A percentile compares a stretch with the other conserved stretches of the same genome.
phyloP scores from a whole-genome alignment of 148 eudicot species.

The Spergularia marina region DNA sequence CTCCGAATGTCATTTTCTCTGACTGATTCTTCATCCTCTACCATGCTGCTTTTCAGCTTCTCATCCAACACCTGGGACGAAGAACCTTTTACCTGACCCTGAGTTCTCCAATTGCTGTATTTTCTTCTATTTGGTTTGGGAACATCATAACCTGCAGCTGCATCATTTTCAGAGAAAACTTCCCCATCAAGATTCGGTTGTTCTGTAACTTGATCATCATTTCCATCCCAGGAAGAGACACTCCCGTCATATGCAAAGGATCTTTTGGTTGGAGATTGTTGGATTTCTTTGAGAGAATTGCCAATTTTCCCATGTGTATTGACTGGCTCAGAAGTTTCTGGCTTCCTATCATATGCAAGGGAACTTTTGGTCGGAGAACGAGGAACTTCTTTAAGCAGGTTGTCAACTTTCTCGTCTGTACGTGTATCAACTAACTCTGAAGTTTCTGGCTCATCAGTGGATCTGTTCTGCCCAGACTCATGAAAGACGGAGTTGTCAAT shows the following conservation, averaged over 20 bases:
- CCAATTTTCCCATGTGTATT: constrained; percentile 23
- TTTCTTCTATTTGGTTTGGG: constrained; percentile 12
- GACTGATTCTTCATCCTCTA: constrained; percentile 24
- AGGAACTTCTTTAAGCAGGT: neutral
- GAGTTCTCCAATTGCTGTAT: constrained; percentile 25
- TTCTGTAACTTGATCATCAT: constrained; percentile 40
- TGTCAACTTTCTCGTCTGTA: neutral
- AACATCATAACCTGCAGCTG: constrained; percentile 22
- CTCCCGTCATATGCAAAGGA: constrained; percentile 58
- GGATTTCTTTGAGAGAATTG: constrained; percentile 9
- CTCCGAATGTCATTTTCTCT: constrained; percentile 22
- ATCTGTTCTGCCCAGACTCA: constrained; percentile 29
- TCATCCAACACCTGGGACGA: constrained; percentile 24
- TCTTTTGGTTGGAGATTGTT: constrained; percentile 34
- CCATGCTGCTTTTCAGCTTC: constrained; percentile 30
- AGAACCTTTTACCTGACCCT: constrained; percentile 20
- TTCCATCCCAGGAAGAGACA: constrained; percentile 72
- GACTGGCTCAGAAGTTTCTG: constrained; percentile 25
- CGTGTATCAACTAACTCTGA: neutral
- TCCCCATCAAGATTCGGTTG: constrained; percentile 17
- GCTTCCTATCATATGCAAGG: neutral
- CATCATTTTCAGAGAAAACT: constrained; percentile 19
- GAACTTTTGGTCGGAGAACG: no score
- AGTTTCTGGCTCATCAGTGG: constrained; percentile 34
- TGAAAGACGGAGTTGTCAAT: constrained; percentile 22